Evolutionary conservation across 345 rosid species (phyloP).

Genomic region (Brassica carinata): DNA sequence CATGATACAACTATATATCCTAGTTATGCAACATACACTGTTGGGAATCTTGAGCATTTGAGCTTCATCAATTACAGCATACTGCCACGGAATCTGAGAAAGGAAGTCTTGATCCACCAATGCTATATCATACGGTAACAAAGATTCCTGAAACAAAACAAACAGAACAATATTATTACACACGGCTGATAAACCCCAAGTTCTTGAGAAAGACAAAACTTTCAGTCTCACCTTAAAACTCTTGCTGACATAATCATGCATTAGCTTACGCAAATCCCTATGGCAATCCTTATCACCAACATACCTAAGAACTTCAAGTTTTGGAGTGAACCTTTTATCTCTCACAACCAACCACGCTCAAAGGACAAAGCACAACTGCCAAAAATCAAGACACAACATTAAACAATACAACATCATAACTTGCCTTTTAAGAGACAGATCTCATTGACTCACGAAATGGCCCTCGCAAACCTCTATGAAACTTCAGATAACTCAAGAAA

Average conservation of each 20-base stretch:
- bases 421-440: neutral
- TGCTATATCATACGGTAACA: constrained; percentile 66
- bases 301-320: constrained; percentile 64
- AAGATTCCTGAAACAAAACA: constrained; percentile 21
- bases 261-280: constrained; percentile 46
- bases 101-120: constrained; percentile 80
- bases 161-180: constrained; percentile 1
- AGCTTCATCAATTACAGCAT: constrained; percentile 69
- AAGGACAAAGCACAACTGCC: constrained; percentile 74
- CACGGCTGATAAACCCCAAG: constrained; percentile 3
- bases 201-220: neutral
- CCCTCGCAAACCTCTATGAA: constrained; percentile 50
- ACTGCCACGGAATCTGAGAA: constrained; percentile 65
- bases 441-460: constrained; percentile 67
- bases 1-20: no score
- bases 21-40: constrained; percentile 39
- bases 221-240: no score
- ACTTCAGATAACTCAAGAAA: constrained; percentile 75
- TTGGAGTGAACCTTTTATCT: constrained; percentile 73
- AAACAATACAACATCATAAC: neutral
- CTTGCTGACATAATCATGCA: neutral
- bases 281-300: constrained; percentile 76
- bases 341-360: constrained; percentile 83
- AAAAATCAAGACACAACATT: neutral
- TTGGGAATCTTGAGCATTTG: constrained; percentile 89